phyloP scores from a whole-genome alignment of 306 rosid species.

The Hippophae gyantsensis region DNA sequence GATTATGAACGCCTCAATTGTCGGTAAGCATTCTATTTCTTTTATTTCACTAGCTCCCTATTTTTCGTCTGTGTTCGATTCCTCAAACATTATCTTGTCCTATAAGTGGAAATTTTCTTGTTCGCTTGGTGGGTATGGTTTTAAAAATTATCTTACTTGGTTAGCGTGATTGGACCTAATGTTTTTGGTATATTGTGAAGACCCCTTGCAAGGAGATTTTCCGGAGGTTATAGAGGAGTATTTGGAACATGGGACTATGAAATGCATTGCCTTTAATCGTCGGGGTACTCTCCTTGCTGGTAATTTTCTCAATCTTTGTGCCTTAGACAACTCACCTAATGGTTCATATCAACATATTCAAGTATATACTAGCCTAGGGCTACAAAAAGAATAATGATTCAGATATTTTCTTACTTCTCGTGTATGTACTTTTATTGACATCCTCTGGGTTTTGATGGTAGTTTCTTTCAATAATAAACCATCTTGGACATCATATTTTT shows the following conservation, averaged over 20 bases:
- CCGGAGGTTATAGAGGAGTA: conserved; percentile 98
- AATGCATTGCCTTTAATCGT: conserved; percentile 87
- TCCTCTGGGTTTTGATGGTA: too few species aligned
- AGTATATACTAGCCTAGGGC: too few species aligned
- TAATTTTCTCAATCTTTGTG: conserved; percentile 14
- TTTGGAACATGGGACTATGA: conserved; percentile 82
- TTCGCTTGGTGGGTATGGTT: too few species aligned
- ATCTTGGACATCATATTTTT: too few species aligned
- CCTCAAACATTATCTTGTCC: neutral
- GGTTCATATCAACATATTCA: too few species aligned
- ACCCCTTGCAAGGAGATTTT: conserved; percentile 91
- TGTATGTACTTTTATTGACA: too few species aligned
- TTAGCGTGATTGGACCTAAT: neutral
- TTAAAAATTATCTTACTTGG: conserved; percentile 1
- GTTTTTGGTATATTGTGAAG: conserved; percentile 25
- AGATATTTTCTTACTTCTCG: too few species aligned
- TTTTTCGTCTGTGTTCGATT: neutral
- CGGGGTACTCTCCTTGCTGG: conserved; percentile 98
- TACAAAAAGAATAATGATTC: too few species aligned
- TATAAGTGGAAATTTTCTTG: too few species aligned
- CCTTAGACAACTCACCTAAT: too few species aligned
- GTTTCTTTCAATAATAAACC: too few species aligned
- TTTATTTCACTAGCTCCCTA: neutral
- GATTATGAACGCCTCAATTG: conserved; percentile 54
- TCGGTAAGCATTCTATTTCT: conserved; percentile 31